Base-by-base conservation (phyloP, 208 protist genomes). In the Trypanosoma conorhini region DNA sequence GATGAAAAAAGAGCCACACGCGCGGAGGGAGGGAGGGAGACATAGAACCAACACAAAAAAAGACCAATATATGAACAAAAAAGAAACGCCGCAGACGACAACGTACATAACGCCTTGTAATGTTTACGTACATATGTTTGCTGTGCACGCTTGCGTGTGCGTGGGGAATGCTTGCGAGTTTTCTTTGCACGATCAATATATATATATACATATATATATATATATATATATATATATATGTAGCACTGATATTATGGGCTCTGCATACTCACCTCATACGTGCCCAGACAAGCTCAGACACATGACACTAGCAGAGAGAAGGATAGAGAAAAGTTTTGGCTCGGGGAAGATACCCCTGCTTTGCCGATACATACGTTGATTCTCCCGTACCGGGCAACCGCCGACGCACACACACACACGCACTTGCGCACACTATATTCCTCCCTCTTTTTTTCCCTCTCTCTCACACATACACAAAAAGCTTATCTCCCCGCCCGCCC, bases 401-500 rank as follows among this genome's bases (percentile, higher is more conserved):
- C 42, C 1, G 8, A 44, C 31, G 3, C 57, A 62, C n/a, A 35
- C 35, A 35, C 57, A 62, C 31, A 62, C 35, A 62, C 1, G 31
- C 30, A 62, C 9, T 8, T 9, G n/a, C 50, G 22, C 22, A 55
- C 50, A 55, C 50, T 24, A 42, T 42, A 13, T 12, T 12, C 38
- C 38, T 42, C 12, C 38, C 38, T 13, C 12, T 42, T 13, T 42
- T 42, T 42, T 13, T 12, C 38, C n/a, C n/a, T n/a, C n/a, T n/a
- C n/a, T n/a, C n/a, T n/a, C 57, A 62, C n/a, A 35, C 35, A 35
- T 30, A 62, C 31, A 62, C 35, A 62, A 38, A 2, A 38, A 38
- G 7, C 33, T 9, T 38, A 38, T 38, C 33, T 38, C 17, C 42
- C 42, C 42, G 1, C 42, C 51, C 4, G 51, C 56, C 56, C 56